These are phyloP conservation scores for Didymella pinodella DNA, from an alignment of 2,329 filamentous ascomycete genomes.

Conservation along the genomic window DNA sequence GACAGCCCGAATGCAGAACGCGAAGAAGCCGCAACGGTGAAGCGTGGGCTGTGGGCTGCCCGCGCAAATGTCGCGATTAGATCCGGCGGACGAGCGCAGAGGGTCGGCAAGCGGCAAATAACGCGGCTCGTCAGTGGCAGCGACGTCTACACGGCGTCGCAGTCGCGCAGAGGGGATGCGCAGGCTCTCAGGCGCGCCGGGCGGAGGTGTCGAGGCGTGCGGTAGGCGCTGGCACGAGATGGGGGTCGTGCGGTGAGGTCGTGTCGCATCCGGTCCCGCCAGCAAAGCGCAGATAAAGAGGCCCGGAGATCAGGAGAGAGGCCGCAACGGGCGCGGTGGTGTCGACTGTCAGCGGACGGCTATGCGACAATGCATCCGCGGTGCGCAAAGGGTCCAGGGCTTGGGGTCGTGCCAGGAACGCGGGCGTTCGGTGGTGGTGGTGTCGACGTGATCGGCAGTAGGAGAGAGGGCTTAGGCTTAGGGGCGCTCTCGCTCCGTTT, in stretches of 20 bases:
- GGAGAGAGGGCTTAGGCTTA: slow-evolving; percentile 7
- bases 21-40: slow-evolving; percentile 11
- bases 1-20: neutral
- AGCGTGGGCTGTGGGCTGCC: slow-evolving; percentile 25
- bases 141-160: slow-evolving; percentile 16
- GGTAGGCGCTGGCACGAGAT: slow-evolving; percentile 37
- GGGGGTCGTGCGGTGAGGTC: slow-evolving; percentile 35
- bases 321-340: slow-evolving; percentile 37
- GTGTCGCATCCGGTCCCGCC: slow-evolving; percentile 48
- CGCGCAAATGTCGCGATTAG: slow-evolving; percentile 32
- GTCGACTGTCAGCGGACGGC: slow-evolving; percentile 32
- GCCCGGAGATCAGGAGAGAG: slow-evolving; percentile 24
- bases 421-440: slow-evolving; percentile 21
- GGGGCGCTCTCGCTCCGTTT: neutral
- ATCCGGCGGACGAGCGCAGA: slow-evolving; percentile 29
- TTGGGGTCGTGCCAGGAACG: slow-evolving; percentile 36
- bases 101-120: slow-evolving; percentile 34
- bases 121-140: slow-evolving; percentile 37
- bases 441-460: slow-evolving; percentile 27
- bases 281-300: slow-evolving; percentile 35
- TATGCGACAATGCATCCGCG: slow-evolving; percentile 41
- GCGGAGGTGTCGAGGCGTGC: slow-evolving; percentile 25
- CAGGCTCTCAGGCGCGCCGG: slow-evolving; percentile 32
- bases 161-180: slow-evolving; percentile 33
- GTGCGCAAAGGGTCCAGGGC: slow-evolving; percentile 33